Percentiles rank a stretch among this genome's conserved stretches.
These are phyloP conservation scores for Alternaria brassicicola DNA, from an alignment of 2,329 filamentous ascomycete genomes.

Conservation along the genomic window DNA sequence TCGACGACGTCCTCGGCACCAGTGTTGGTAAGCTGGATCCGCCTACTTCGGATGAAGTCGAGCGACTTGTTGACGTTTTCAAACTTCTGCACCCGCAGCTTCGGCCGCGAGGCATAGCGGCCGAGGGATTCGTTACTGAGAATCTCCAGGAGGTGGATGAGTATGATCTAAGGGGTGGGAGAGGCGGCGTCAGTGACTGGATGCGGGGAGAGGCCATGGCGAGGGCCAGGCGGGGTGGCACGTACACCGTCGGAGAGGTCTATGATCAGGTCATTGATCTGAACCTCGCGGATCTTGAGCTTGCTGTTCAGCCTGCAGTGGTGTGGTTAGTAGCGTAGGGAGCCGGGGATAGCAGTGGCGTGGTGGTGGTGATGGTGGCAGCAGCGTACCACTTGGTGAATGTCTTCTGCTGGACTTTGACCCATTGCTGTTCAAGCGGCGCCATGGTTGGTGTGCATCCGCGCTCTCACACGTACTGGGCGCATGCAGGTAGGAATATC, in stretches of 20 bases:
- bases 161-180: conserved; percentile 69
- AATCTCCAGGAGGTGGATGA: conserved; percentile 97
- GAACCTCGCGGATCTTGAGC: conserved; percentile 75
- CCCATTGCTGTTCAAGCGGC: conserved; percentile 67
- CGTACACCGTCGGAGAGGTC: conserved; percentile 93
- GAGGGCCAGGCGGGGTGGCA: conserved; percentile 38
- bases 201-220: conserved; percentile 11
- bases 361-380: conserved; percentile 14
- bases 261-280: conserved; percentile 83
- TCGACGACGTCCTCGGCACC: conserved; percentile 98
- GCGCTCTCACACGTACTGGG: conserved; percentile 15
- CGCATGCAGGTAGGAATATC: conserved; percentile 34
- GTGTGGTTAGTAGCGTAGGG: conserved; percentile 28
- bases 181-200: conserved; percentile 16
- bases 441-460: conserved; percentile 48
- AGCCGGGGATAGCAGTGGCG: too few relatives aligned
- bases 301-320: conserved; percentile 88
- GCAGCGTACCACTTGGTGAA: conserved; percentile 89
- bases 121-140: conserved; percentile 93
- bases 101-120: conserved; percentile 94
- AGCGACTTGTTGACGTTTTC: conserved; percentile 97
- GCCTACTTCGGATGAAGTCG: conserved; percentile 86
- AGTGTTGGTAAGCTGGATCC: conserved; percentile 98
- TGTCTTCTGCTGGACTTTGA: conserved; percentile 93
- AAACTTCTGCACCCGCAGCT: conserved; percentile 93